Conservation (phyloP, 495 filamentous ascomycete genomes). For the Aspergillus mulundensis region DNA sequence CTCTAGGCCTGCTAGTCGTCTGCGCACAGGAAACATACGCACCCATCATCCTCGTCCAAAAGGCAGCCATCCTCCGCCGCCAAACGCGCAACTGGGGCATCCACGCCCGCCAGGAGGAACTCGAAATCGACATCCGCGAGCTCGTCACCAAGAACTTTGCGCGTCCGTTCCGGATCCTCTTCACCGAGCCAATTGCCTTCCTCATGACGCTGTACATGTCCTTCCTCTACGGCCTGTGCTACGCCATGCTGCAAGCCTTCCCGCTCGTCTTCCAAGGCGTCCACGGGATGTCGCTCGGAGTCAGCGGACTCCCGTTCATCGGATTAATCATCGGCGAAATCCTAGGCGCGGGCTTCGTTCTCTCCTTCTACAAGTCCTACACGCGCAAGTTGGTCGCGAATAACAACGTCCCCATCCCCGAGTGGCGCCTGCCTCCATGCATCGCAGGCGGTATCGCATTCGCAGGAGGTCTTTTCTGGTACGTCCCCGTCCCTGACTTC, state of each 20-base stretch:
- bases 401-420: conserved; percentile 23
- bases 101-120: conserved; percentile 45
- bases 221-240: conserved; percentile 38
- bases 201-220: conserved; percentile 39
- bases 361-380: conserved; percentile 24
- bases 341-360: conserved; percentile 19
- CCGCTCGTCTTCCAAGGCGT: conserved; percentile 30
- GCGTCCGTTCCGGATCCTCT: conserved; percentile 38
- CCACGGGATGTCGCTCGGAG: conserved; percentile 26
- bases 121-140: conserved; percentile 34
- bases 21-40: conserved; percentile 37
- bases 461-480: conserved; percentile 52
- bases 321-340: conserved; percentile 30
- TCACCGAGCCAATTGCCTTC: conserved; percentile 43
- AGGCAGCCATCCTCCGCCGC: conserved; percentile 36
- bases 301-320: conserved; percentile 29
- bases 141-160: conserved; percentile 37
- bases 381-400: conserved; percentile 24
- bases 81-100: conserved; percentile 43
- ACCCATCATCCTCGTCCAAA: conserved; percentile 31
- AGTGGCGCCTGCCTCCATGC: conserved; percentile 37
- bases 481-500: not conserved
- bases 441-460: conserved; percentile 46
- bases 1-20: conserved; percentile 21
- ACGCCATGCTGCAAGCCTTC: conserved; percentile 30